Percentiles rank a stretch among this genome's conserved stretches.
Evolutionary conservation across 176 grass and related monocot species (phyloP).

Genomic region (Aegilops bicornis): DNA sequence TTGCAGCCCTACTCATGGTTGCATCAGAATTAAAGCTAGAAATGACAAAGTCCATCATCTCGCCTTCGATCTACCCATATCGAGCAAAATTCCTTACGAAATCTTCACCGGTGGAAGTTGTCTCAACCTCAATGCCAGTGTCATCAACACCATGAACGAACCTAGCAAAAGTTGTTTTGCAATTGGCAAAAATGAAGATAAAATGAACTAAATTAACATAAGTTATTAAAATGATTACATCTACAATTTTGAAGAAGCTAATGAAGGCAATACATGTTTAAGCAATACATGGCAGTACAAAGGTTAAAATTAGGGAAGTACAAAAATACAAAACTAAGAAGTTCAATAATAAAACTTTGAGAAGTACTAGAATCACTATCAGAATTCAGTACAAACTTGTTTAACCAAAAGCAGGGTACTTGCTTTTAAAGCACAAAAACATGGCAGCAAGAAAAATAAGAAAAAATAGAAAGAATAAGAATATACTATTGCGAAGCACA

Average conservation of each 20-base stretch:
- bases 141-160: neutral
- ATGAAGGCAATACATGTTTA: neutral
- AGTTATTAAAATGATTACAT: neutral
- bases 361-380: too few relatives aligned
- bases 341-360: too few relatives aligned
- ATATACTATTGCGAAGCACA: too few relatives aligned
- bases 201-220: neutral
- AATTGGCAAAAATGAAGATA: neutral
- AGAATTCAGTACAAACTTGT: too few relatives aligned
- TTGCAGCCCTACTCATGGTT: neutral
- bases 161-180: neutral
- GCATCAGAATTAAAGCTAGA: neutral
- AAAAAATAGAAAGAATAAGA: too few relatives aligned
- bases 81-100: neutral
- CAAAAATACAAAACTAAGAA: too few relatives aligned
- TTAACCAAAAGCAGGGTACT: too few relatives aligned
- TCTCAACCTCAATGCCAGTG: too few relatives aligned
- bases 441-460: too few relatives aligned
- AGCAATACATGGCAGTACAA: neutral
- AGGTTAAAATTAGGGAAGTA: too few relatives aligned
- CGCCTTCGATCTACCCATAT: neutral
- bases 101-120: neutral
- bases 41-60: neutral
- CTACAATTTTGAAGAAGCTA: neutral
- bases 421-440: too few relatives aligned